A percentile compares a stretch with the other conserved stretches of the same genome.
Evolutionary conservation across 176 grass and related monocot genomes (phyloP).

Genomic region (Oryza longistaminata): DNA sequence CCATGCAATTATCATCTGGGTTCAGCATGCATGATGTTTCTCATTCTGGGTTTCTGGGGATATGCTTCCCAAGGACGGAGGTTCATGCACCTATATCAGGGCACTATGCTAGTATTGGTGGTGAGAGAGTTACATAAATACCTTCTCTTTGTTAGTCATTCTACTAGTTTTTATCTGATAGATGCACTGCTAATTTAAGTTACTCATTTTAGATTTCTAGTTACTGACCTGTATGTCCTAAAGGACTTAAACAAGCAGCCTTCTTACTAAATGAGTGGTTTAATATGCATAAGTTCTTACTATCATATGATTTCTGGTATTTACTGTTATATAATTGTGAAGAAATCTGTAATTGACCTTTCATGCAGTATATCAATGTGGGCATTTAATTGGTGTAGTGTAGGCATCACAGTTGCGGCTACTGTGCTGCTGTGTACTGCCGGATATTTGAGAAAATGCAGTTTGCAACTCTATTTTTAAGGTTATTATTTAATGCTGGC

Average conservation of each 20-base stretch:
- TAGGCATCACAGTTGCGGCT: background rate
- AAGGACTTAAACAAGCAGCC: background rate
- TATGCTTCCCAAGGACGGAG: background rate
- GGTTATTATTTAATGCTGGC: background rate
- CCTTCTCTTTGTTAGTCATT: background rate
- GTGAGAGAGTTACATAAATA: background rate
- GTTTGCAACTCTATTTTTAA: background rate
- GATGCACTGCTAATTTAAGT: background rate
- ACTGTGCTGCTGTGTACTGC: background rate
- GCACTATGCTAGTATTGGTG: background rate
- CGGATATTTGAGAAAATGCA: background rate
- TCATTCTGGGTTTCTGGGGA: background rate
- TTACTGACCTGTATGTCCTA: background rate
- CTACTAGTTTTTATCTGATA: background rate
- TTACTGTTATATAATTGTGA: background rate
- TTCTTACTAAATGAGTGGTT: background rate
- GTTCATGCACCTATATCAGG: background rate
- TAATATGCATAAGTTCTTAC: background rate
- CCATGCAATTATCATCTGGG: background rate
- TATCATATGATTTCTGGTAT: background rate
- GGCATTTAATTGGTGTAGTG: background rate
- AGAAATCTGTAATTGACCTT: background rate
- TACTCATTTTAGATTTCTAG: background rate
- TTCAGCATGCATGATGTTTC: background rate
- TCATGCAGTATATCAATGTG: background rate